A percentile compares a stretch with the other conserved stretches of the same genome.
Evolutionary conservation across 2,329 filamentous ascomycete species (phyloP).

Genomic region (Stagonosporopsis chrysanthemi): DNA sequence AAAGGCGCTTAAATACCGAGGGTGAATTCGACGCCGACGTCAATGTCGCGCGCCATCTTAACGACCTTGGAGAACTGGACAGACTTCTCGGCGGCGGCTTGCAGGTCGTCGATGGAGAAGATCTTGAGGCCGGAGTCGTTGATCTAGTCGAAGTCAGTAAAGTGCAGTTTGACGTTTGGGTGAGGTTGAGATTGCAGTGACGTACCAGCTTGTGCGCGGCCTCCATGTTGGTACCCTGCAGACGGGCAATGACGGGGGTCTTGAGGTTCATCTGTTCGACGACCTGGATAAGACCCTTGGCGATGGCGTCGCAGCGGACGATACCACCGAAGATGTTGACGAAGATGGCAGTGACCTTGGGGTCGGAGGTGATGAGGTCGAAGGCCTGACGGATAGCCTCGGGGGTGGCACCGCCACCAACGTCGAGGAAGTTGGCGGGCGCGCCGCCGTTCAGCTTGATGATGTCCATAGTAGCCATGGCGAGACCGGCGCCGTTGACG

Average conservation of each 20-base stretch:
- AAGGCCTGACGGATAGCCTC: slow-evolving; percentile 97
- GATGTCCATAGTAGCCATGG: slow-evolving; percentile 99
- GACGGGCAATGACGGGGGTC: slow-evolving; percentile 93
- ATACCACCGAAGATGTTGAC: slow-evolving; percentile 99
- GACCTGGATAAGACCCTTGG: slow-evolving; percentile 93
- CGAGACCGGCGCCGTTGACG: slow-evolving; percentile 97
- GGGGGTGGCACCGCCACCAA: slow-evolving; percentile 95
- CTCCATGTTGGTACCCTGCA: slow-evolving; percentile 99
- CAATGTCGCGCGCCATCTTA: slow-evolving; percentile 97
- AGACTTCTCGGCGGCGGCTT: slow-evolving; percentile 95
- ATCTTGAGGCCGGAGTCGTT: slow-evolving; percentile 99
- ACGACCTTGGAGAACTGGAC: slow-evolving; percentile 99
- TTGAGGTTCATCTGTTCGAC: slow-evolving; percentile 94
- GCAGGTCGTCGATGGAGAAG: slow-evolving; percentile 98
- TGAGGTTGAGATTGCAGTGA: slow-evolving; percentile 20
- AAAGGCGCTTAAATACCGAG: slow-evolving; percentile 73
- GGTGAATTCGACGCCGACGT: slow-evolving; percentile 77
- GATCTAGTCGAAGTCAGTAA: slow-evolving; percentile 60
- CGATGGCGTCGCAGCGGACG: slow-evolving; percentile 96
- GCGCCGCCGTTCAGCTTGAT: slow-evolving; percentile 98
- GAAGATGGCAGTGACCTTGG: slow-evolving; percentile 98
- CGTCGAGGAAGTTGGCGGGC: slow-evolving; percentile 98
- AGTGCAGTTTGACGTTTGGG: too few species aligned
- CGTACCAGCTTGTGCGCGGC: slow-evolving; percentile 79
- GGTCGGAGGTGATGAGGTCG: slow-evolving; percentile 97